Evolutionary conservation across 148 eudicot genomes (phyloP), one percentile per base, ranked within the genome.

Genomic region (Amaranthus palmeri): DNA sequence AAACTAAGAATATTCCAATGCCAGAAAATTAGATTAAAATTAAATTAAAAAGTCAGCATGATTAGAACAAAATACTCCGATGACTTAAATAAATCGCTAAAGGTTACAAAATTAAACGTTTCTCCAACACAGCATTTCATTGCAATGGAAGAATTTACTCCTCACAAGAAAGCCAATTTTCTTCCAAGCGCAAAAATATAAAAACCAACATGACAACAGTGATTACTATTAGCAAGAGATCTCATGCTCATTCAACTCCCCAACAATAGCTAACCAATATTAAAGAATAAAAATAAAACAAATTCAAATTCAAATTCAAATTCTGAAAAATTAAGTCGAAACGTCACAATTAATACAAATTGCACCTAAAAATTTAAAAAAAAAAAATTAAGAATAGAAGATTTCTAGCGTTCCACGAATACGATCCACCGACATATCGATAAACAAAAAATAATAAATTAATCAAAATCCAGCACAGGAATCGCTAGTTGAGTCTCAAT

Each of bases 121-220:
- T 6, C 56, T 65, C 61, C 69, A 50, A 62, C 12, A 41, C 14
- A 42, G 4, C n/a, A 50, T 58, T 59, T 67, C 41, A 36, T 25
- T 10, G 10, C 10, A 46, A 64, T 46, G 68, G 67, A 65, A 60
- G 42, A 70, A 64, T 54, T 64, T 54, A 57, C 43, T 71, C 61
- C 13, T 18, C 47, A 54, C 18, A 68, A 12, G 15, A 4, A 12
- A 40, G 8, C 59, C 48, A 42, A 50, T 10, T 50, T 25, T 36
- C 5, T 69, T 54, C 44, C 68, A 59, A 72, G 56, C 55, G 11
- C 53, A 71, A 72, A 72, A 78, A 74, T 45, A 68, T 47, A 69
- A 69, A 25, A 45, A 67, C 67, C 25, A 64, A 74, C 82, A 78
- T 70, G 78, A 74, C 48, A 25, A 79, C 77, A 79, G 74, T 79